Evolutionary conservation across 176 grass and related monocot genomes (phyloP).

Genomic region (Alloteropsis semialata): DNA sequence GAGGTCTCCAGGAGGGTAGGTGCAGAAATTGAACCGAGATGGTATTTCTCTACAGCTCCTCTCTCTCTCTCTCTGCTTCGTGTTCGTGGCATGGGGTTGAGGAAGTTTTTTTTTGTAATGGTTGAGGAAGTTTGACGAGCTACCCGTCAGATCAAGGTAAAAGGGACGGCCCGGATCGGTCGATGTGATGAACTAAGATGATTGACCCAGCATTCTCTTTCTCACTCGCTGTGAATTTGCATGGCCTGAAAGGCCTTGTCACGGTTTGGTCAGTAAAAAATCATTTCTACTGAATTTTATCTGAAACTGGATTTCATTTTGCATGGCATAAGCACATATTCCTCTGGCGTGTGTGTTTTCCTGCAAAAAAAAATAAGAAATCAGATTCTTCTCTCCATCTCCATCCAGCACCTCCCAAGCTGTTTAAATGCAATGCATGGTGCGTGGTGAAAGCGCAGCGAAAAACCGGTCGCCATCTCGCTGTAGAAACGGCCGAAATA

Average conservation of each 20-base stretch:
- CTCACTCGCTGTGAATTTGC: background rate
- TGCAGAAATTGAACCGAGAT: background rate
- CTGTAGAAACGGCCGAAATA: background rate
- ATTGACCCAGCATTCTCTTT: background rate
- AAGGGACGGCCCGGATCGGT: background rate
- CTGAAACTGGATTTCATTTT: background rate
- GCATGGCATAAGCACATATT: background rate
- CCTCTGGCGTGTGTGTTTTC: too few species aligned
- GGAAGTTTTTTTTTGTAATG: too few species aligned
- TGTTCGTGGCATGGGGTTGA: background rate
- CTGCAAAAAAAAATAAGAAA: too few species aligned
- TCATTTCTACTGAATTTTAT: background rate
- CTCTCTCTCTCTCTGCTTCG: background rate
- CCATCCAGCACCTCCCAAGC: conserved; percentile 8
- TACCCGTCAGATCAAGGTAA: background rate
- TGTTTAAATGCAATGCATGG: conserved; percentile 24
- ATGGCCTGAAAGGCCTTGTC: background rate
- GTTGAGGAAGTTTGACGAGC: background rate
- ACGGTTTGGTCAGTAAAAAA: background rate
- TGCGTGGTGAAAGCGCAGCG: background rate
- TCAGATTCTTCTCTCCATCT: background rate
- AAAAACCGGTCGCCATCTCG: background rate
- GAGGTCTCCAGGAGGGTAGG: background rate
- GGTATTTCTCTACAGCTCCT: background rate
- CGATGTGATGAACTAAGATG: too few species aligned